phyloP scores from a whole-genome alignment of 1,284 basidiomycete species.

The Apiotrichum veenhuisii region DNA sequence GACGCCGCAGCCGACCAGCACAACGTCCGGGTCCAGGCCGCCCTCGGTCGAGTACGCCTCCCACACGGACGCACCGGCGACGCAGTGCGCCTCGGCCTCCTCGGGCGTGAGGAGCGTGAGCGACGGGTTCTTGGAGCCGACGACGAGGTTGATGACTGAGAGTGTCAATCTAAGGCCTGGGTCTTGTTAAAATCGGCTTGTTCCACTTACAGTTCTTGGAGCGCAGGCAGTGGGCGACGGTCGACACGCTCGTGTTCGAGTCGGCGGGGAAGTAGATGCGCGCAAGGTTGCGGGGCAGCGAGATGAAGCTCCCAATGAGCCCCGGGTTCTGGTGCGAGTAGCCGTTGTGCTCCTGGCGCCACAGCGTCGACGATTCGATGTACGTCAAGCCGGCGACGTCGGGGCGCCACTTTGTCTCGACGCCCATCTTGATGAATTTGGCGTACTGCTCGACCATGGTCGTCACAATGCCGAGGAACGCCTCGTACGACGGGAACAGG shows the following conservation, averaged over 20 bases:
- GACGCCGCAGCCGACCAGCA: conserved; percentile 52
- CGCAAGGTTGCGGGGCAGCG: conserved; percentile 67
- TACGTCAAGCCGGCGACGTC: conserved; percentile 42
- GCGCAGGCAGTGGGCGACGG: conserved; percentile 71
- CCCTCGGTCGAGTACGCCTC: conserved; percentile 50
- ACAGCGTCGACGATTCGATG: conserved; percentile 52
- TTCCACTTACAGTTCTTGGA: conserved; percentile 63
- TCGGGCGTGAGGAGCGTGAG: conserved; percentile 46
- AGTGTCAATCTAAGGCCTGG: conserved; percentile 13
- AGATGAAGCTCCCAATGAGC: conserved; percentile 73
- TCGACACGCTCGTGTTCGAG: conserved; percentile 74
- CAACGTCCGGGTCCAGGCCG: conserved; percentile 54
- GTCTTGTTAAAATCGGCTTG: conserved; percentile 1
- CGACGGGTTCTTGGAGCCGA: conserved; percentile 71
- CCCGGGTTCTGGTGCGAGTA: conserved; percentile 83
- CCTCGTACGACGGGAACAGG: conserved; percentile 84
- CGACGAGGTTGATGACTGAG: conserved; percentile 56
- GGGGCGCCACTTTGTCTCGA: conserved; percentile 71
- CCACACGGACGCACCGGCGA: conserved; percentile 61
- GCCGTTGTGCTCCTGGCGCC: conserved; percentile 63
- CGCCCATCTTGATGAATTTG: conserved; percentile 77
- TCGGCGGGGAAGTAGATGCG: conserved; percentile 88
- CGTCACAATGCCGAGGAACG: conserved; percentile 52
- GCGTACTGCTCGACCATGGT: conserved; percentile 63
- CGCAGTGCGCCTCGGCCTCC: conserved; percentile 61